Evolutionary conservation across 805 yeast species (phyloP), one percentile per base, ranked within the genome.

Genomic region (Peterozyma toletana): DNA sequence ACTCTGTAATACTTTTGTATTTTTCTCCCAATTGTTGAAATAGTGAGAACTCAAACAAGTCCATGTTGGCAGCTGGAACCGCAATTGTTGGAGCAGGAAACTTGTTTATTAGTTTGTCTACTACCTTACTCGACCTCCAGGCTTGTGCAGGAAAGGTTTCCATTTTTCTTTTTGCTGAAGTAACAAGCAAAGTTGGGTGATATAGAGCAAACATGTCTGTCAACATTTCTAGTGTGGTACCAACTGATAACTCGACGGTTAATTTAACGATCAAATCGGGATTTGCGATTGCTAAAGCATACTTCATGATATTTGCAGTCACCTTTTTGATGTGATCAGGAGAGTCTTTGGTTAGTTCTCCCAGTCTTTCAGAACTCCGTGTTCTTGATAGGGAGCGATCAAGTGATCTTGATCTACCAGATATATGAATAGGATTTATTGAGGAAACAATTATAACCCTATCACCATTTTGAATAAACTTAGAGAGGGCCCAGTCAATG

Each of bases 51-150:
- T 80, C 85, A 59, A 75, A 80, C n/a, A 59, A 49, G 37, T 66
- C 65, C 77, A 78, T 70, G 44, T 79, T 77, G 48, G 66, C 57
- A 2, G 85, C 78, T 1, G 89, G 85, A 0, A 78, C 82, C 40
- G 82, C 73, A 18, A 83, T 69, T n/a, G 79, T 74, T 0, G 90
- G 89, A 13, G 81, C 70, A 3, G 81, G 78, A 50, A 72, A 79
- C 52, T 74, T 75, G 53, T 77, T 79, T 29, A 83, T 83, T 38
- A 82, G 64, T 40, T 86, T 63, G 55, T 81, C 86, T 18, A 84
- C 73, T 35, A 83, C 60, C 50, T 83, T 75, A 30, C 81, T 73
- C 5, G 84, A 75, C 35, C 63, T 63, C 84, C 88, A 78, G 2
- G 83, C 80, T 14, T 67, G 62, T 1, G 79, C 78, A 1, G 47